Percentiles rank a stretch among this genome's conserved stretches.
Evolutionary conservation across 768 basidiomycete genomes (phyloP).

Genomic region (Mycena capillaripes): DNA sequence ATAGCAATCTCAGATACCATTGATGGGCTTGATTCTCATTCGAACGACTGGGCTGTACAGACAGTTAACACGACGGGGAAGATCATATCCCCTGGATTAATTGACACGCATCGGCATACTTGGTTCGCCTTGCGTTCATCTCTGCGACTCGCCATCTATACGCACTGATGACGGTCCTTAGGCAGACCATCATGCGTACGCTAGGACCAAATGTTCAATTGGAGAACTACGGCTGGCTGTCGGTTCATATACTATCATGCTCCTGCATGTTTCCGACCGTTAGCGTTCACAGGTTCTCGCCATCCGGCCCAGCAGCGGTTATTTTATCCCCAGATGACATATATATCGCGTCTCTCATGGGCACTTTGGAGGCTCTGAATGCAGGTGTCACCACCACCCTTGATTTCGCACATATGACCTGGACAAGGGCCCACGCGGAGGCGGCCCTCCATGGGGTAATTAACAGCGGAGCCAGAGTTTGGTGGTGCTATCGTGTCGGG

Average conservation of each 20-base stretch:
- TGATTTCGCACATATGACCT: constrained; percentile 27
- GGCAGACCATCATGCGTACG: constrained; percentile 24
- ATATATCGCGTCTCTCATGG: constrained; percentile 22
- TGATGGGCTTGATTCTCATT: constrained; percentile 24
- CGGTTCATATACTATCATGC: neutral
- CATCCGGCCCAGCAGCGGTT: constrained; percentile 11
- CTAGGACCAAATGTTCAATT: constrained; percentile 29
- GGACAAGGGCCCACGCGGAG: constrained; percentile 17
- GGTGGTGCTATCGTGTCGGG: constrained; percentile 25
- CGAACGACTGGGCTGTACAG: neutral
- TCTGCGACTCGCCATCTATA: too few species aligned
- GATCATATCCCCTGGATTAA: too few species aligned
- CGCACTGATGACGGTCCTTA: neutral
- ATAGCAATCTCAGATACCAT: constrained; percentile 24
- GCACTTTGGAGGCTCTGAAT: constrained; percentile 22
- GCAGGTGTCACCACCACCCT: constrained; percentile 22
- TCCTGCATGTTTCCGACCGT: neutral
- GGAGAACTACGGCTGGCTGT: constrained; percentile 28
- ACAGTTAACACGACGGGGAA: constrained; percentile 28
- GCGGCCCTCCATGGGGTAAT: constrained; percentile 21
- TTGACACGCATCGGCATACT: too few species aligned
- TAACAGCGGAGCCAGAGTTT: constrained; percentile 24
- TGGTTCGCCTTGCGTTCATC: constrained; percentile 10
- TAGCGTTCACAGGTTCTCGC: constrained; percentile 2
- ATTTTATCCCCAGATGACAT: constrained; percentile 28